Base-by-base conservation (phyloP, 1,139 yeast genomes). In the Magnusiomyces clavatus region DNA sequence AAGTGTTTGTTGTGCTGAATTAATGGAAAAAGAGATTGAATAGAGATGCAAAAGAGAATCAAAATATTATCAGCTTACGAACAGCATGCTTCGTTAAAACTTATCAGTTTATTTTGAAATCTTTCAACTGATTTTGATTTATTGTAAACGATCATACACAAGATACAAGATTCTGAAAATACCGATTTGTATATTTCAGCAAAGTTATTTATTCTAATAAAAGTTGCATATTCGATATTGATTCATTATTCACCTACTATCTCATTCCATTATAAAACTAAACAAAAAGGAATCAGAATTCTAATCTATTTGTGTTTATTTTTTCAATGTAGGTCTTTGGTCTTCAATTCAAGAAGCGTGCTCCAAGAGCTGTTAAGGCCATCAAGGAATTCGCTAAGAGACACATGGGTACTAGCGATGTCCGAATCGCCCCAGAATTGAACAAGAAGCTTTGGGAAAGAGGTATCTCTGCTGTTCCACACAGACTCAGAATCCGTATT, bases 391-490 rank as follows among this genome's bases (percentile, higher is more conserved):
- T 94, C 74, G 97, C 98, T 73, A 82, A 87, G 75, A 83, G 87
- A 80, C 97, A 92, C 86, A 88, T 92, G 95, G 97, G 97, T 74
- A 94, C 99, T 72, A 77, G 87, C 65, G 99, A 94, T 75, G 97
- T 94, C 76, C 94, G 98, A 82, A 80, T 94, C 73, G 97, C 92
- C 80, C 98, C 98, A 74, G 87, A 83, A 77, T 82, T 94, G 78
- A 94, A 94, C 86, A 94, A 90, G 77, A 95, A 86, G 75, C 81
- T 94, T 79, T 94, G 98, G 98, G 86, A 88, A 78, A 89, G 95
- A 81, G 99, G 99, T 81, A 85, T 94, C 80, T 92, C 90, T 83
- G 97, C 97, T 80, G 95, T 88, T 71, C 96, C 95, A 76, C 80
- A 79, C 86, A 90, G 97, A 83, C 75, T 94, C 78, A 89, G 99